Percentiles rank a stretch among this genome's conserved stretches.
Evolutionary conservation across 1,284 basidiomycete genomes (phyloP).

Genomic region (Agroathelia rolfsii): DNA sequence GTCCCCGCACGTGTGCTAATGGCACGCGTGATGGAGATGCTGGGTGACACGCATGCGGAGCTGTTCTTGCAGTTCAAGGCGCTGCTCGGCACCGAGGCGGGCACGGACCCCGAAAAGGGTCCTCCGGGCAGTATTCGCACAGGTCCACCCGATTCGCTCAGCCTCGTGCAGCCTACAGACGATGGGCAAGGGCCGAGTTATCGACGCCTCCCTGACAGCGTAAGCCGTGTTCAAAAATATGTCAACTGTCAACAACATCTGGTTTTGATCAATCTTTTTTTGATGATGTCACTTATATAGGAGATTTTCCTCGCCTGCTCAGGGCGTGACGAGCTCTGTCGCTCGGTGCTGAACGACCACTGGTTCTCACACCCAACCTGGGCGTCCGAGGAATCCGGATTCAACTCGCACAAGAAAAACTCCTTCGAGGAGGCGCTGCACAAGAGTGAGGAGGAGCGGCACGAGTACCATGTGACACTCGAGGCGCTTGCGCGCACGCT

Average conservation of each 20-base stretch:
- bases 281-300: constrained; percentile 29
- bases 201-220: constrained; percentile 78
- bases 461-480: constrained; percentile 97
- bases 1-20: constrained; percentile 80
- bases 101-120: constrained; percentile 60
- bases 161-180: constrained; percentile 60
- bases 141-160: constrained; percentile 55
- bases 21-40: constrained; percentile 74
- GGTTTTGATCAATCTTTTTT: constrained; percentile 6
- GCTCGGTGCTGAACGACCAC: constrained; percentile 92
- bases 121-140: constrained; percentile 70
- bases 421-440: constrained; percentile 93
- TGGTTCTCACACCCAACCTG: constrained; percentile 98
- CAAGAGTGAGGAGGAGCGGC: constrained; percentile 95
- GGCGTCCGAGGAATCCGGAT: constrained; percentile 93
- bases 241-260: too few relatives aligned
- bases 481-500: constrained; percentile 91
- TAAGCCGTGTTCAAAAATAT: too few relatives aligned
- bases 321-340: constrained; percentile 89
- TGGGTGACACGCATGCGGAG: constrained; percentile 75
- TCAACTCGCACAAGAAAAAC: constrained; percentile 96
- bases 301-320: constrained; percentile 89
- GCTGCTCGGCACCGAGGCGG: constrained; percentile 71
- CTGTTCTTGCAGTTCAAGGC: constrained; percentile 83
- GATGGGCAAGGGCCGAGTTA: constrained; percentile 85